phyloP scores from a whole-genome alignment of 768 basidiomycete genomes.

The Boletus coccyginus region DNA sequence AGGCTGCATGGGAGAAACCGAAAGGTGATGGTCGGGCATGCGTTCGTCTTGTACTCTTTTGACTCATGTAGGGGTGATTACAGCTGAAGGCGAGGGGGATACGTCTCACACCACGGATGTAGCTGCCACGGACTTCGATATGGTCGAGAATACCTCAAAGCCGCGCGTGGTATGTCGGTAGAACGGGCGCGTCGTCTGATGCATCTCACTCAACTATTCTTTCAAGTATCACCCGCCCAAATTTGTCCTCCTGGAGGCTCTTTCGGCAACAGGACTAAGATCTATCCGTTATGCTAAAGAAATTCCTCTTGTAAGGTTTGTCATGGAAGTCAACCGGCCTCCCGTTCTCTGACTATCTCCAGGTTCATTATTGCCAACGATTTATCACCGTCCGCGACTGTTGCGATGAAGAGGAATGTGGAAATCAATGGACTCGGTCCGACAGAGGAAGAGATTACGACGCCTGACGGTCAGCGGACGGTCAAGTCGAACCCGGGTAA shows the following conservation, averaged over 20 bases:
- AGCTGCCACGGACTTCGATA: background rate
- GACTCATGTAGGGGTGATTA: background rate
- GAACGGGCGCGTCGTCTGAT: background rate
- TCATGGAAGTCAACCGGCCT: background rate
- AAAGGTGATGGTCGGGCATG: conserved; percentile 37
- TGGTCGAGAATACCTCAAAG: conserved; percentile 6
- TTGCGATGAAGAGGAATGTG: conserved; percentile 84
- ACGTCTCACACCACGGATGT: background rate
- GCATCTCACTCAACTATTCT: background rate
- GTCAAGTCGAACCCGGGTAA: conserved; percentile 38
- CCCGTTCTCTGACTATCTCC: conserved; percentile 36
- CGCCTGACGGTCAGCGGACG: conserved; percentile 8
- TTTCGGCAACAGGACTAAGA: conserved; percentile 93
- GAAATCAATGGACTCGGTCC: conserved; percentile 70
- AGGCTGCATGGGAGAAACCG: conserved; percentile 40
- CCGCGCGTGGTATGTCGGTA: conserved; percentile 22
- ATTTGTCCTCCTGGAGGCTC: conserved; percentile 84
- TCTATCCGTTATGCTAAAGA: conserved; percentile 98
- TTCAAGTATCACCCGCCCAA: conserved; percentile 56
- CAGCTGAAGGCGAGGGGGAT: conserved; percentile 2
- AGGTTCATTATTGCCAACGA: conserved; percentile 97
- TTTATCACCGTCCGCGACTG: conserved; percentile 75
- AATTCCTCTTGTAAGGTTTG: conserved; percentile 85
- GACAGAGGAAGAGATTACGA: conserved; percentile 21
- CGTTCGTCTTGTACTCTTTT: background rate